These are phyloP conservation scores for Yamagishiella unicocca DNA, from an alignment of 139 green algal genomes.

Conservation along the genomic window DNA sequence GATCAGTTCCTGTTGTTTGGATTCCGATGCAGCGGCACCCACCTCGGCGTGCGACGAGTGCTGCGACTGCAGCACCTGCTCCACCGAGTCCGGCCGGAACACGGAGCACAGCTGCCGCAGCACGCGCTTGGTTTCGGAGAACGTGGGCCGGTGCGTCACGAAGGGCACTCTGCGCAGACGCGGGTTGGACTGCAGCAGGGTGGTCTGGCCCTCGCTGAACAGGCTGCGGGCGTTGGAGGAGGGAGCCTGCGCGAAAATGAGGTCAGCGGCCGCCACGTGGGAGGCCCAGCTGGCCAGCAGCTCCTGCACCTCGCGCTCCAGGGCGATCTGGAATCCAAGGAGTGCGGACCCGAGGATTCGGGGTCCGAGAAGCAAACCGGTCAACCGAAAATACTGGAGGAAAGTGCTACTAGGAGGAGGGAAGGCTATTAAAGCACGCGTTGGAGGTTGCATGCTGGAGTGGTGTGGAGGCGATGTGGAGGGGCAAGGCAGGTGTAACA, in stretches of 20 bases:
- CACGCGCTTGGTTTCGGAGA: slow-evolving; percentile 85
- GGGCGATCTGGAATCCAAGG: slow-evolving; percentile 61
- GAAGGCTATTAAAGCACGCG: too few species aligned
- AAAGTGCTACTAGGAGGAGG: too few species aligned
- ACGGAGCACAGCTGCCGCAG: slow-evolving; percentile 71
- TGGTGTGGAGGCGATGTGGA: too few species aligned
- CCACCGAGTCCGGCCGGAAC: slow-evolving; percentile 50
- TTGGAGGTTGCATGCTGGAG: too few species aligned
- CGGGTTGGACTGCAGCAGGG: slow-evolving; percentile 59
- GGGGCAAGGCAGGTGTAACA: too few species aligned
- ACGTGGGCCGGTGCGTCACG: slow-evolving; percentile 85
- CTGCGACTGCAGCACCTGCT: slow-evolving; percentile 34
- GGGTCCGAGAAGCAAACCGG: too few species aligned
- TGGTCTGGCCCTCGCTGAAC: slow-evolving; percentile 37
- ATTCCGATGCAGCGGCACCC: too few species aligned
- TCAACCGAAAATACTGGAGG: too few species aligned
- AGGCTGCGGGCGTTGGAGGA: slow-evolving; percentile 65
- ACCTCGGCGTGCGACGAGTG: slow-evolving; percentile 18
- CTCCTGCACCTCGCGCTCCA: slow-evolving; percentile 75
- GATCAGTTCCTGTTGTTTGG: too few species aligned
- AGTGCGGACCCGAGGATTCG: too few species aligned
- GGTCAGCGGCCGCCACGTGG: slow-evolving; percentile 62
- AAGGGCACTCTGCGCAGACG: slow-evolving; percentile 84
- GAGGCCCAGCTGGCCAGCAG: slow-evolving; percentile 72
- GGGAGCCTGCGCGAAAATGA: slow-evolving; percentile 81